Conservation (phyloP, 2,329 filamentous ascomycete species). For the Lachnellula cervina region DNA sequence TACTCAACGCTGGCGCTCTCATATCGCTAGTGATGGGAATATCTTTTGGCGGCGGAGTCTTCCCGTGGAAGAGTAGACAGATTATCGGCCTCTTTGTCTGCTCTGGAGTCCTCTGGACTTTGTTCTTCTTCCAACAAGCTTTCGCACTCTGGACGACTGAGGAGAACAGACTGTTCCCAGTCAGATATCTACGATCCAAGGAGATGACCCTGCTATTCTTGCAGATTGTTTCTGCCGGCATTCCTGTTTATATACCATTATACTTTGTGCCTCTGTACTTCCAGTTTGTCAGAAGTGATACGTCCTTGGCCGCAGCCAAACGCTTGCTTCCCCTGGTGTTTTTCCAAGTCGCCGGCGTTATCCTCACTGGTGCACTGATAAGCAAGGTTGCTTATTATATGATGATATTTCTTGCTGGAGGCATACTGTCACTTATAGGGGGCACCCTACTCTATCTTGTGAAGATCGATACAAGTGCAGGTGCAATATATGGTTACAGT, state of each 20-base stretch:
- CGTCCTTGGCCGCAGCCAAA: slow-evolving; percentile 31
- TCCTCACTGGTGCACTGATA: not conserved
- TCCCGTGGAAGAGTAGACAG: slow-evolving; percentile 14
- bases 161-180: not conserved
- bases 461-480: not conserved
- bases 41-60: slow-evolving; percentile 44
- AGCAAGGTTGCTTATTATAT: not conserved
- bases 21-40: slow-evolving; percentile 42
- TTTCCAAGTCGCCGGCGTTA: not conserved
- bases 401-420: not conserved
- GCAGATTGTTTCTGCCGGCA: too few species aligned
- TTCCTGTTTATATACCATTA: too few species aligned
- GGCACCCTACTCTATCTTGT: not conserved
- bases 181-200: not conserved
- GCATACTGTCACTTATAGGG: not conserved
- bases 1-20: slow-evolving; percentile 40
- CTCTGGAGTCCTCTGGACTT: slow-evolving; percentile 32
- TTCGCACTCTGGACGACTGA: not conserved
- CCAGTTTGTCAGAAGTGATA: slow-evolving; percentile 37
- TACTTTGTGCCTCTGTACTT: slow-evolving; percentile 30
- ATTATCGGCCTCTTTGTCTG: slow-evolving; percentile 34
- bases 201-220: not conserved
- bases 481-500: not conserved
- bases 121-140: slow-evolving; percentile 9
- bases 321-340: slow-evolving; percentile 34